phyloP scores from a whole-genome alignment of 192 early-diverging fungal species.

The Umbelopsis vinacea region DNA sequence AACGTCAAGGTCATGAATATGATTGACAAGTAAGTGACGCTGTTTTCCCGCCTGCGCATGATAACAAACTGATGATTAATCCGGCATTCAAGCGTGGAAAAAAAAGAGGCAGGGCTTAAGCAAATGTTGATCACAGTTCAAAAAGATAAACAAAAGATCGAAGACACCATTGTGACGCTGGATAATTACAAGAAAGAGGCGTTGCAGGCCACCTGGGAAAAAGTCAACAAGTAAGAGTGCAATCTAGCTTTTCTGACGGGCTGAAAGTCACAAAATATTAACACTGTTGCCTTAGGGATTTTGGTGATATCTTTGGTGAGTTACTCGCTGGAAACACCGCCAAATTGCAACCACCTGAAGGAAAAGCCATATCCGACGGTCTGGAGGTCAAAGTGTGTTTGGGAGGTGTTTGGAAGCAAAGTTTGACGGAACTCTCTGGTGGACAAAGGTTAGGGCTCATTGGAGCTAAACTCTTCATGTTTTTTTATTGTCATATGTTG shows the following conservation, averaged over 20 bases:
- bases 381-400: conserved; percentile 94
- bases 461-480: too few relatives aligned
- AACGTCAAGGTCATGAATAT: conserved; percentile 96
- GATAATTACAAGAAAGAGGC: conserved; percentile 93
- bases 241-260: background rate
- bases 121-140: conserved; percentile 89
- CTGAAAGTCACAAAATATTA: background rate
- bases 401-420: conserved; percentile 97
- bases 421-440: conserved; percentile 94
- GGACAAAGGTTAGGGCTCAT: conserved; percentile 77
- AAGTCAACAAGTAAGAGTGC: conserved; percentile 79
- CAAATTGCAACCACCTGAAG: conserved; percentile 86
- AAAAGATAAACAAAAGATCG: conserved; percentile 94
- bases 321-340: conserved; percentile 91
- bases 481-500: too few relatives aligned
- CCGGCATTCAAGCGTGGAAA: too few relatives aligned
- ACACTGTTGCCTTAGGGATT: conserved; percentile 65
- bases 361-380: conserved; percentile 76
- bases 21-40: conserved; percentile 75
- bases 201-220: conserved; percentile 85
- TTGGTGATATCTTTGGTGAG: conserved; percentile 96
- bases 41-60: background rate
- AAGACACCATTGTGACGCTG: conserved; percentile 86
- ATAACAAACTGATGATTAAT: too few relatives aligned
- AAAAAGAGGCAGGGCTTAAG: conserved; percentile 83